phyloP scores from a whole-genome alignment of 805 yeast species.

The Candida schatavii region DNA sequence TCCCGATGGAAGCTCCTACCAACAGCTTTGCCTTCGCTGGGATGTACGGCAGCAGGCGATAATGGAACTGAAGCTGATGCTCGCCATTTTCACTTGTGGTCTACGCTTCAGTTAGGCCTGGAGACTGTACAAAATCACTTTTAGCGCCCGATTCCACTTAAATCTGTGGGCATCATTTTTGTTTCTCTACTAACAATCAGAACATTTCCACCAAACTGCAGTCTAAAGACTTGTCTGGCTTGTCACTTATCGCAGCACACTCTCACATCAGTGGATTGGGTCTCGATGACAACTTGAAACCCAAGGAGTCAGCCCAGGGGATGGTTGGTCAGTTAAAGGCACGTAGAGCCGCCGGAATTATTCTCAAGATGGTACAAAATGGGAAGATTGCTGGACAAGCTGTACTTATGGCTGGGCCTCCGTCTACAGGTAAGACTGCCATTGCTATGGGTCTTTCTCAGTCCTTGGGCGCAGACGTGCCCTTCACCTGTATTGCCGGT shows the following conservation, averaged over 20 bases:
- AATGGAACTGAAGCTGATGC: too few species aligned
- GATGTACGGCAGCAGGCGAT: too few species aligned
- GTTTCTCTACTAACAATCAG: too few species aligned
- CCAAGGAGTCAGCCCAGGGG: conserved; percentile 78
- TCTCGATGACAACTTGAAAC: conserved; percentile 85
- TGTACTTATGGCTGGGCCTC: conserved; percentile 94
- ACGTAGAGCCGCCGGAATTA: conserved; percentile 92
- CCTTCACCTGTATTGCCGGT: conserved; percentile 93
- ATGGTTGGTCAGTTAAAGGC: conserved; percentile 98
- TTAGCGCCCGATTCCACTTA: too few species aligned
- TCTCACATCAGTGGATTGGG: conserved; percentile 97
- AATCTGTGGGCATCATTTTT: too few species aligned
- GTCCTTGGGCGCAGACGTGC: conserved; percentile 74
- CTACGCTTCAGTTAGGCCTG: too few species aligned
- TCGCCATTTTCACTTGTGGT: too few species aligned
- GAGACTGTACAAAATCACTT: too few species aligned
- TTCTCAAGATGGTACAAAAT: conserved; percentile 87
- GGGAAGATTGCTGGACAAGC: conserved; percentile 98
- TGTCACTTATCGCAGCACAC: conserved; percentile 92
- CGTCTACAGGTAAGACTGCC: conserved; percentile 98
- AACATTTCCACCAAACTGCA: conserved; percentile 30
- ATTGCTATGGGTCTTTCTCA: conserved; percentile 91
- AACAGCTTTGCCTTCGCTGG: too few species aligned
- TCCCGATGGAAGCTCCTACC: too few species aligned
- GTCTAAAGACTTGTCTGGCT: conserved; percentile 36